phyloP scores from a whole-genome alignment of 495 filamentous ascomycete species.

The Podospora pseudocomata region DNA sequence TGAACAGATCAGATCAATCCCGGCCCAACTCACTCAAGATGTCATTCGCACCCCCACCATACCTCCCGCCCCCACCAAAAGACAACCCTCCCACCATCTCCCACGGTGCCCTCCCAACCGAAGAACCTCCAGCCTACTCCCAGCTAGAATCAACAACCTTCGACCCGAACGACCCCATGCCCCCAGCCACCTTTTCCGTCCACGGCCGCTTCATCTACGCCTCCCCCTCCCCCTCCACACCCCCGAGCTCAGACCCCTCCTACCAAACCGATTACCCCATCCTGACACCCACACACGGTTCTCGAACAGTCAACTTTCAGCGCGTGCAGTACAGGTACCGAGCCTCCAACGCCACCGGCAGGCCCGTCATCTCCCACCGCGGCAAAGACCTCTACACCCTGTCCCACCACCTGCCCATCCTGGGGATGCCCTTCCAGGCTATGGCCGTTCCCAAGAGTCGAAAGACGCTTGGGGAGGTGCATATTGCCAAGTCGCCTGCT shows the following conservation, averaged over 20 bases:
- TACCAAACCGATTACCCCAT: constrained; percentile 33
- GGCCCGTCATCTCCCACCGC: constrained; percentile 19
- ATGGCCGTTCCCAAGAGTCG: constrained; percentile 20
- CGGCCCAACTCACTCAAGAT: background rate
- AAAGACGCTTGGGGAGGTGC: constrained; percentile 24
- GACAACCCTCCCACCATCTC: background rate
- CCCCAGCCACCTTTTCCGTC: constrained; percentile 27
- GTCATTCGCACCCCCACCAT: background rate
- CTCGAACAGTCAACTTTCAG: constrained; percentile 25
- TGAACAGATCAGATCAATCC: background rate
- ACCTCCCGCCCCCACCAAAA: background rate
- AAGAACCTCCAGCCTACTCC: background rate
- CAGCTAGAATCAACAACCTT: background rate
- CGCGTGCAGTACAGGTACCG: constrained; percentile 31
- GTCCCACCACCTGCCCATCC: constrained; percentile 18
- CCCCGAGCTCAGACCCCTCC: constrained; percentile 21
- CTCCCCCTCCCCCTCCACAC: constrained; percentile 3
- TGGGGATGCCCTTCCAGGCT: constrained; percentile 20
- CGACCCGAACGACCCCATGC: constrained; percentile 28
- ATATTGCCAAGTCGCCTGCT: constrained; percentile 23
- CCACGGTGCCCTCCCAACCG: background rate
- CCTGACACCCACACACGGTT: constrained; percentile 20
- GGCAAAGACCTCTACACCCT: constrained; percentile 30
- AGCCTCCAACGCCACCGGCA: constrained; percentile 17
- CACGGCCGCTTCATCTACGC: constrained; percentile 29